Percentiles rank a stretch among this genome's conserved stretches.
phyloP scores from a whole-genome alignment of 805 yeast species.

The Ascoidea asiatica region DNA sequence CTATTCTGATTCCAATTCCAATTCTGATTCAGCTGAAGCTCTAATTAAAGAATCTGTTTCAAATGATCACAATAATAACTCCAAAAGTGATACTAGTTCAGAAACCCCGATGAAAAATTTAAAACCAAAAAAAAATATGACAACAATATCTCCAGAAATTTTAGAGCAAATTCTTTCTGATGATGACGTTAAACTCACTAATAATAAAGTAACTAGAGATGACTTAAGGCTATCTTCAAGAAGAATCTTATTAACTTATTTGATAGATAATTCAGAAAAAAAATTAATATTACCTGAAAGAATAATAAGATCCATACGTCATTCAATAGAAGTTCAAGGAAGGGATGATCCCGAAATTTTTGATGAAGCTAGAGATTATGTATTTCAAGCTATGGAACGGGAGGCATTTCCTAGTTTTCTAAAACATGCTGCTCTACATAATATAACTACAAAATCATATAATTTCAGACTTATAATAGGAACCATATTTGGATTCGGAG shows the following conservation, averaged over 20 bases:
- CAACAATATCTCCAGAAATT: slow-evolving; percentile 12
- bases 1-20: background rate
- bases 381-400: slow-evolving; percentile 75
- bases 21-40: background rate
- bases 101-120: background rate
- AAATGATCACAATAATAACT: slow-evolving; percentile 5
- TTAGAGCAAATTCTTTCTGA: slow-evolving; percentile 16
- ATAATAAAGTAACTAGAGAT: background rate
- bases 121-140: too few relatives aligned
- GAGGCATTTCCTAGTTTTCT: slow-evolving; percentile 82
- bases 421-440: slow-evolving; percentile 63
- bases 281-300: slow-evolving; percentile 58
- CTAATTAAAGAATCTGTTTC: slow-evolving; percentile 1
- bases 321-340: slow-evolving; percentile 57
- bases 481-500: slow-evolving; percentile 53
- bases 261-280: slow-evolving; percentile 44
- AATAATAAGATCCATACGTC: slow-evolving; percentile 41
- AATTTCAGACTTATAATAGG: slow-evolving; percentile 48
- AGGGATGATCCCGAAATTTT: slow-evolving; percentile 89
- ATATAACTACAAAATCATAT: slow-evolving; percentile 39
- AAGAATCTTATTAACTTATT: background rate
- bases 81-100: background rate
- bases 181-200: slow-evolving; percentile 12
- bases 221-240: background rate
- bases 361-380: slow-evolving; percentile 61